These are phyloP conservation scores for Phalaenopsis aphrodite DNA, from an alignment of 106 monocot genomes.

Conservation along the genomic window DNA sequence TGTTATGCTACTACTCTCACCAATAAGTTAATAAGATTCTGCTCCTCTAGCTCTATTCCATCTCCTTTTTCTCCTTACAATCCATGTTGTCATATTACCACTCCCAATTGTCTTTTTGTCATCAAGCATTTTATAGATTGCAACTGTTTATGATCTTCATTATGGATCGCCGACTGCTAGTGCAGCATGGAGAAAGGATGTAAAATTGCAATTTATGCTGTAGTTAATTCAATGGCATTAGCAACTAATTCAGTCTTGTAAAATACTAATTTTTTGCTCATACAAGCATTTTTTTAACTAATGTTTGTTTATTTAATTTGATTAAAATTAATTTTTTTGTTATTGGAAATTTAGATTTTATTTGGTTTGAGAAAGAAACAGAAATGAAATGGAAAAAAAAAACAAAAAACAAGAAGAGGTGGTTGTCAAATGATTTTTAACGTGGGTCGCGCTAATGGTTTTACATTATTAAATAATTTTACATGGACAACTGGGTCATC, in stretches of 20 bases:
- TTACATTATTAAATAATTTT: not conserved
- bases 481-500: not conserved
- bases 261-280: conserved; percentile 58
- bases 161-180: conserved; percentile 84
- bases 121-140: conserved; percentile 54
- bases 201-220: conserved; percentile 47
- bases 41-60: conserved; percentile 80
- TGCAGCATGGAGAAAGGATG: conserved; percentile 74
- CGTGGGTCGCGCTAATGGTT: not conserved
- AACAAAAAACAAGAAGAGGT: too few species aligned
- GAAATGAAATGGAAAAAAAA: too few species aligned
- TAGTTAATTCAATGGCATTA: conserved; percentile 15
- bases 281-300: conserved; percentile 72
- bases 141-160: conserved; percentile 72
- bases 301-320: conserved; percentile 19
- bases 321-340: not conserved
- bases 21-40: too few species aligned
- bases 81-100: conserved; percentile 67
- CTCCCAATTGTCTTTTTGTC: conserved; percentile 45
- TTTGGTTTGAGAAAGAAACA: too few species aligned
- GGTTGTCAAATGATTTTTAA: not conserved
- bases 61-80: conserved; percentile 56
- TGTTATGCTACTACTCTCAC: too few species aligned
- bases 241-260: conserved; percentile 32
- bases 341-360: not conserved